phyloP scores from a whole-genome alignment of 73 alveolate genomes.

The Paraurostyla sp. region DNA sequence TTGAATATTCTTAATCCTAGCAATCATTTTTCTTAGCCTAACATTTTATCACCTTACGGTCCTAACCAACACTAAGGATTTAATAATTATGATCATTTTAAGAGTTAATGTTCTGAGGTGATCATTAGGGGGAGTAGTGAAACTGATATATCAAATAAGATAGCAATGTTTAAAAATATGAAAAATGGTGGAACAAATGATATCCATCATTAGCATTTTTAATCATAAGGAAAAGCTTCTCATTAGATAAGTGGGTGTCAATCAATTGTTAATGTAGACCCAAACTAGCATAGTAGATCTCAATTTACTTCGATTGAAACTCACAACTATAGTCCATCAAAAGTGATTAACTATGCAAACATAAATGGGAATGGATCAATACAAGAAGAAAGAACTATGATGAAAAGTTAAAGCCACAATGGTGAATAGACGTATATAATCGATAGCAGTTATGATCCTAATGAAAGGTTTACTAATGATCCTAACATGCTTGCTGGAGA shows the following conservation, averaged over 20 bases:
- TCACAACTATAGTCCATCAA: constrained; percentile 24
- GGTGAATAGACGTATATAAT: too few species aligned
- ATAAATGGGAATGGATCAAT: neutral
- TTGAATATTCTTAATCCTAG: neutral
- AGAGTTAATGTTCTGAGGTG: constrained; percentile 59
- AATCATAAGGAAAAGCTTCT: neutral
- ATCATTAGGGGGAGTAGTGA: constrained; percentile 58
- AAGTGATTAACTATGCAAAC: neutral
- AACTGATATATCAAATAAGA: constrained; percentile 47
- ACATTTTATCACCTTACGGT: neutral
- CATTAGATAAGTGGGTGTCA: constrained; percentile 32
- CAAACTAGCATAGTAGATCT: constrained; percentile 11
- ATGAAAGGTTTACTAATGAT: constrained; percentile 18
- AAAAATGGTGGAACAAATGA: neutral
- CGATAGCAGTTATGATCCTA: constrained; percentile 32
- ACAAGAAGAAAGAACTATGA: too few species aligned
- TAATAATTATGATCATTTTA: constrained; percentile 49
- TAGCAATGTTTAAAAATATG: constrained; percentile 1
- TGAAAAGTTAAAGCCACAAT: too few species aligned
- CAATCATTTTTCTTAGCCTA: constrained; percentile 17
- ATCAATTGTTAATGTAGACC: constrained; percentile 22
- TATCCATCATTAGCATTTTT: neutral
- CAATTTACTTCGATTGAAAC: constrained; percentile 42
- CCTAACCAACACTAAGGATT: neutral
- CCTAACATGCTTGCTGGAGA: neutral